Conservation (phyloP, 139 green algal species). For the Gonium pectorale region DNA sequence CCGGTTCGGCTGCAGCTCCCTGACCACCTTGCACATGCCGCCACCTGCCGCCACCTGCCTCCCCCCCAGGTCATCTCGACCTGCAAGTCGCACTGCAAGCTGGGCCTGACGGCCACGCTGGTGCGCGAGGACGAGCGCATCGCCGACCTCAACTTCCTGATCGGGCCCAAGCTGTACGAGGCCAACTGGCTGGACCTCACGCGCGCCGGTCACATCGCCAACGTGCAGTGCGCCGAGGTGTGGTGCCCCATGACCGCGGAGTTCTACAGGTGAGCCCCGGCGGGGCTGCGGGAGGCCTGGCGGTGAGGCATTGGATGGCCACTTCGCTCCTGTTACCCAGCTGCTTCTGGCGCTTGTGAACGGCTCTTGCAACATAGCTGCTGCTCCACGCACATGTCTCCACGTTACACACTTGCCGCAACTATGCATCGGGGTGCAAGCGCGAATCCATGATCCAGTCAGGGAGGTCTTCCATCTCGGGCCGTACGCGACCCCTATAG, state of each 20-base stretch:
- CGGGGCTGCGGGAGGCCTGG: not conserved
- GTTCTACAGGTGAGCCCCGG: constrained; percentile 75
- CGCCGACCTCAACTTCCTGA: constrained; percentile 98
- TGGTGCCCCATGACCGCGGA: constrained; percentile 98
- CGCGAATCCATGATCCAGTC: not conserved
- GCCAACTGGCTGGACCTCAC: constrained; percentile 99
- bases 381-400: no score
- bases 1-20: no score
- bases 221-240: constrained; percentile 98
- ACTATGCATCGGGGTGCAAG: no score
- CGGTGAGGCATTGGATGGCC: not conserved
- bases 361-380: no score
- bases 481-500: not conserved
- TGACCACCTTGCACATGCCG: no score
- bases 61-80: constrained; percentile 27
- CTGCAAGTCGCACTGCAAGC: constrained; percentile 91
- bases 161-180: constrained; percentile 99
- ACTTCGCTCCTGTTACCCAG: no score
- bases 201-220: constrained; percentile 95
- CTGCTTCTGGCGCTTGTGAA: no score
- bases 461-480: not conserved
- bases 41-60: not conserved
- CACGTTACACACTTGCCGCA: no score
- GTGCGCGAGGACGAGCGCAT: constrained; percentile 97
- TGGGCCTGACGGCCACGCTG: constrained; percentile 97